These are phyloP conservation scores for Heteromeles arbutifolia DNA, from an alignment of 306 rosid genomes.

Conservation along the genomic window DNA sequence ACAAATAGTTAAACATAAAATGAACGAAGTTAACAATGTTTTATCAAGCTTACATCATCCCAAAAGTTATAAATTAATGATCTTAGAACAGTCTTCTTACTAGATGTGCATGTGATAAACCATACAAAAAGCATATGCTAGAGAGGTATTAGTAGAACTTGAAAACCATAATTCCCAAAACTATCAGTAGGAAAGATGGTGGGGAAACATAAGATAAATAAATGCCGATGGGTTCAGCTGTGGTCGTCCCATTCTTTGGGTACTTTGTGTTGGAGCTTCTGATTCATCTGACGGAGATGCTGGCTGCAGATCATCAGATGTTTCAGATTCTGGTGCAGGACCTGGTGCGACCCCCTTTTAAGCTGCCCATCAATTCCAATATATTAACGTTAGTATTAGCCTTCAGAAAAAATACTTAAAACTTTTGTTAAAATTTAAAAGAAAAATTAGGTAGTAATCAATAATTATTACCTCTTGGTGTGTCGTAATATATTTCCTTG, in stretches of 20 bases:
- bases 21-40: background rate
- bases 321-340: slow-evolving; percentile 13
- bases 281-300: slow-evolving; percentile 22
- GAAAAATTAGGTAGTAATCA: background rate
- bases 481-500: too few species aligned
- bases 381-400: background rate
- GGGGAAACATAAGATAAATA: slow-evolving; percentile 18
- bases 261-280: slow-evolving; percentile 18
- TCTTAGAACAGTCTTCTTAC: background rate
- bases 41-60: background rate
- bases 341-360: slow-evolving; percentile 24
- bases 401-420: background rate
- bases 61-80: background rate
- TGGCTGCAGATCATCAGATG: slow-evolving; percentile 2
- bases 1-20: background rate
- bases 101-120: background rate
- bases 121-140: background rate
- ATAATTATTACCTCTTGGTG: slow-evolving; percentile 34
- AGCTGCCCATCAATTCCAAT: slow-evolving; percentile 17
- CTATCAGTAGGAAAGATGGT: slow-evolving; percentile 14
- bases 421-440: background rate
- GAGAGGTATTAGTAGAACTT: background rate
- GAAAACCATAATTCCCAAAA: slow-evolving; percentile 16
- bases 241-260: slow-evolving; percentile 21
- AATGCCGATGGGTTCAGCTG: slow-evolving; percentile 25